Evolutionary conservation across 345 rosid species (phyloP).

Genomic region (Salix udensis): DNA sequence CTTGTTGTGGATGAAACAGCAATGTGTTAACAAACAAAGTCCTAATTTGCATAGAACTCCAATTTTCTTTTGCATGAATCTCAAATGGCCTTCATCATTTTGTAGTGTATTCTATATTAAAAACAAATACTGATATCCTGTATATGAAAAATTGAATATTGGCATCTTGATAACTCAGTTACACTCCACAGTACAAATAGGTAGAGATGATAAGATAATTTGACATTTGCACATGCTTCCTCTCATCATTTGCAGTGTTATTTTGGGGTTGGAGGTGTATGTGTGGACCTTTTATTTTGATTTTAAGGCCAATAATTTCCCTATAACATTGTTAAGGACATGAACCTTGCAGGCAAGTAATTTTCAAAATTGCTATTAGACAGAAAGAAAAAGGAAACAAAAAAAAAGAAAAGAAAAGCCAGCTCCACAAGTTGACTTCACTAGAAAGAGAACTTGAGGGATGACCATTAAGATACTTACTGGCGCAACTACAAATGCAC

Average conservation of each 20-base stretch:
- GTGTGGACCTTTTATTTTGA: not conserved
- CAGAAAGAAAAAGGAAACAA: not conserved
- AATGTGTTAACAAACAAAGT: not conserved
- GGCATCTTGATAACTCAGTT: not conserved
- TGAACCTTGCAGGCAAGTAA: conserved; percentile 3
- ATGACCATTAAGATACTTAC: conserved; percentile 43
- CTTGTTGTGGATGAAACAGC: not conserved
- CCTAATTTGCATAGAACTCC: not conserved
- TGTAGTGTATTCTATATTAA: not conserved
- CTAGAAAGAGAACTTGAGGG: not conserved
- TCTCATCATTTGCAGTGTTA: too few relatives aligned
- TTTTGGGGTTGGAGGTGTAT: not conserved
- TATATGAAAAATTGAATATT: too few relatives aligned
- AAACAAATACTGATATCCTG: too few relatives aligned
- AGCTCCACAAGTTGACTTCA: not conserved
- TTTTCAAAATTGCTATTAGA: conserved; percentile 19
- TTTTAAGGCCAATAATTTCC: not conserved
- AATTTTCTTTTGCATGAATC: not conserved
- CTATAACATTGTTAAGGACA: not conserved
- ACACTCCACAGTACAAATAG: not conserved
- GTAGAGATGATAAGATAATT: not conserved
- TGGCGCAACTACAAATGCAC: conserved; percentile 86
- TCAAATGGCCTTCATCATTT: not conserved
- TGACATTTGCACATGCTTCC: not conserved
- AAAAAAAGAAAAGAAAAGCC: not conserved